Evolutionary conservation across 2,329 filamentous ascomycete genomes (phyloP), one percentile per base, ranked within the genome.

Genomic region (Hypoxylon sp.): DNA sequence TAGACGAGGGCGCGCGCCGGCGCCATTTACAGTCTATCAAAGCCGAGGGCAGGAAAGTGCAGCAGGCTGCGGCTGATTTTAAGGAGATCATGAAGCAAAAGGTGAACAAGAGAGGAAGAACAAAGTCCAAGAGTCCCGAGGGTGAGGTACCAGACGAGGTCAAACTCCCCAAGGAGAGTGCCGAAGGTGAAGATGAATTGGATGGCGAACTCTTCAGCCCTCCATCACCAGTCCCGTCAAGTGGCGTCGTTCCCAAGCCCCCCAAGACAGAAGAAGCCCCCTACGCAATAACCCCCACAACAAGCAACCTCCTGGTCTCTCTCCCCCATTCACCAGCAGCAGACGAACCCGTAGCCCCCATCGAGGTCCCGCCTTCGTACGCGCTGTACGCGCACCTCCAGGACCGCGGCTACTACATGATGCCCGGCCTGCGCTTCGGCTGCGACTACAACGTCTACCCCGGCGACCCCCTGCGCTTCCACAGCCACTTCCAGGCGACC

Each of bases 401-500:
- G 74, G 83, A 85, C 6, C 83, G 86, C 16, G 92, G 91, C 51
- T 97, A 95, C 80, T 98, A 91, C 80, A 89, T 96, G 74, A 94
- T 93, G 57, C 96, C 96, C 1, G 96, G 96, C 7, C 84, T 99
- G 54, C 92, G 96, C 24, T 99, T 99, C 74, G 96, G 96, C 24
- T 96, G 94, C 72, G 89, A 96, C 74, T 97, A 97, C 79, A 93
- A 93, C 71, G 93, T 96, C 4, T 99, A 99, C 73, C 96, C 96
- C 0, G 96, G 96, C 46, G 96, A 99, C 76, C 93, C 96, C 0
- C 83, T 99, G 53, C 90, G 96, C 9, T 99, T 96, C 77, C 96
- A 99, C 78, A 96, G 93, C 46, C 96, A 99, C 78, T 98, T 97
- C 77, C 85, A 97, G 72, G 92, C 91, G 6, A 91, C 90, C n/a